Conservation (phyloP, 768 basidiomycete genomes). For the Collybiopsis confluens region DNA sequence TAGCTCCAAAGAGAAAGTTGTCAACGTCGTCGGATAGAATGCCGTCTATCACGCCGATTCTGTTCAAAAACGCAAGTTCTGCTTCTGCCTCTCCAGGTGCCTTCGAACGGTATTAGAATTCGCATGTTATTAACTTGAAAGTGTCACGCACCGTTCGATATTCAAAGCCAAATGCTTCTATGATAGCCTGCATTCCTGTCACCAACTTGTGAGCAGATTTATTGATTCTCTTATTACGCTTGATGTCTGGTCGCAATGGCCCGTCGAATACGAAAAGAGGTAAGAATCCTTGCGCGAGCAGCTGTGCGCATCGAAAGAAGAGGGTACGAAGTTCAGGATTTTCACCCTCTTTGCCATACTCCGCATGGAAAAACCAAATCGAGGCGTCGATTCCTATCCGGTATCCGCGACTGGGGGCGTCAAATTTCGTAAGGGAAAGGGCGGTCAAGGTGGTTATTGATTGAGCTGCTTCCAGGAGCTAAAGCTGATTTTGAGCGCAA, state of each 20-base stretch:
- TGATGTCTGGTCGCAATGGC: constrained; percentile 74
- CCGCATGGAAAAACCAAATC: constrained; percentile 57
- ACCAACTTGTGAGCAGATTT: constrained; percentile 61
- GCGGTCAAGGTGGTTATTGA: constrained; percentile 16
- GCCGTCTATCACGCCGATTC: constrained; percentile 79
- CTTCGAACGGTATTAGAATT: constrained; percentile 22
- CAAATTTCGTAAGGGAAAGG: constrained; percentile 73
- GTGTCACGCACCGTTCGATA: constrained; percentile 53
- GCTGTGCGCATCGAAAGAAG: constrained; percentile 79
- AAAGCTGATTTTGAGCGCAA: background rate
- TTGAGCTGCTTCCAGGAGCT: constrained; percentile 19
- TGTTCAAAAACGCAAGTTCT: constrained; percentile 79
- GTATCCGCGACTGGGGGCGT: constrained; percentile 73
- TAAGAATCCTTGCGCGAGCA: constrained; percentile 75
- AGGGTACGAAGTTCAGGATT: constrained; percentile 64
- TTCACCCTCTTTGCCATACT: constrained; percentile 51
- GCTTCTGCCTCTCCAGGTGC: constrained; percentile 74
- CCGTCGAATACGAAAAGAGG: constrained; percentile 94
- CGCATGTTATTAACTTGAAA: constrained; percentile 13
- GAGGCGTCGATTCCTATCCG: constrained; percentile 80
- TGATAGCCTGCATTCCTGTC: constrained; percentile 73
- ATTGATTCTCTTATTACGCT: constrained; percentile 71
- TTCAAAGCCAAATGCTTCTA: constrained; percentile 78
- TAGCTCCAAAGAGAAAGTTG: constrained; percentile 86
- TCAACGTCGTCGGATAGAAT: constrained; percentile 93